phyloP scores from a whole-genome alignment of 2,329 filamentous ascomycete genomes.

The Cladophialophora exuberans region DNA sequence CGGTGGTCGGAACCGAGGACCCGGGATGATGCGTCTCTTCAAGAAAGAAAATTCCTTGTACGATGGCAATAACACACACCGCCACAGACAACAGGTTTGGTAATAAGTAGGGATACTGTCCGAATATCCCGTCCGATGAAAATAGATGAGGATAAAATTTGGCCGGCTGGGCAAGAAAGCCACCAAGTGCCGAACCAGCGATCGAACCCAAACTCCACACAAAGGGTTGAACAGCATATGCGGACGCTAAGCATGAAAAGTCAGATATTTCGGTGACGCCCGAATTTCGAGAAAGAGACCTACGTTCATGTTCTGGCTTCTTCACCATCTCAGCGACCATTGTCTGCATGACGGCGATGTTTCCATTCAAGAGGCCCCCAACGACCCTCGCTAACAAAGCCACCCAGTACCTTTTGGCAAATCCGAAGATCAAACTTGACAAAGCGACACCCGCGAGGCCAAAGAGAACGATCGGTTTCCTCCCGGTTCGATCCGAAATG shows the following conservation, averaged over 20 bases:
- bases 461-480: conserved; percentile 41
- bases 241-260: conserved; percentile 14
- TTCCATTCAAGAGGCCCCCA: conserved; percentile 71
- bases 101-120: conserved; percentile 31
- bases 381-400: conserved; percentile 47
- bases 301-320: conserved; percentile 55
- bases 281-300: conserved; percentile 12
- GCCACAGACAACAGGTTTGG: conserved; percentile 29
- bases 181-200: conserved; percentile 27
- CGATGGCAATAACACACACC: conserved; percentile 25
- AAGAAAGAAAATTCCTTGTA: conserved; percentile 27
- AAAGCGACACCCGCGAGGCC: conserved; percentile 44
- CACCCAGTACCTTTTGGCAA: conserved; percentile 48
- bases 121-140: conserved; percentile 28
- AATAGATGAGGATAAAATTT: conserved; percentile 26
- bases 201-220: conserved; percentile 32
- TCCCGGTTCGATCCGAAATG: conserved; percentile 46
- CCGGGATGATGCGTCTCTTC: conserved; percentile 31
- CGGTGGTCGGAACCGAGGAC: neutral
- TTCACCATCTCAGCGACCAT: conserved; percentile 73
- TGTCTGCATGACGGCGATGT: conserved; percentile 73
- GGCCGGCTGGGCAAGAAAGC: conserved; percentile 29
- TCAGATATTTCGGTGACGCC: too few species aligned
- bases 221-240: conserved; percentile 30
- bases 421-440: conserved; percentile 48